Evolutionary conservation across 1,284 basidiomycete genomes (phyloP).

Genomic region (Sporisorium iseilematis-ciliati): DNA sequence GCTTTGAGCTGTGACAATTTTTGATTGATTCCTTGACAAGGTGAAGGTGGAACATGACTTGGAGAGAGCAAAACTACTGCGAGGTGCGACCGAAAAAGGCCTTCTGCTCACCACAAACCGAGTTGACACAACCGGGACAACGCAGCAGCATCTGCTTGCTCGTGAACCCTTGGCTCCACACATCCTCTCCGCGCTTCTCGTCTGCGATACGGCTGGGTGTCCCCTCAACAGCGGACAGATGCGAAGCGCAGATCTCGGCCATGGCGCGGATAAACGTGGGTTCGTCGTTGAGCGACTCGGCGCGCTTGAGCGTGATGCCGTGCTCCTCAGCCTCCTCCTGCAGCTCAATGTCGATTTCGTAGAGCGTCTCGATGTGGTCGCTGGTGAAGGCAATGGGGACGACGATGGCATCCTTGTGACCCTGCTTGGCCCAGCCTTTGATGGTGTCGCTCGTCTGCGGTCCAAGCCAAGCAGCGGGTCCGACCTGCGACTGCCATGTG

Average conservation of each 20-base stretch:
- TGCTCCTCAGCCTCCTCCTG: constrained; percentile 82
- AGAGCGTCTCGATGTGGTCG: constrained; percentile 99
- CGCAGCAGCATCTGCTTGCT: constrained; percentile 86
- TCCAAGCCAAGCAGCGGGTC: constrained; percentile 97
- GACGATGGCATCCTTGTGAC: constrained; percentile 86
- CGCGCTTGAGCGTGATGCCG: constrained; percentile 90
- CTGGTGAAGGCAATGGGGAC: constrained; percentile 98
- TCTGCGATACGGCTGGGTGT: constrained; percentile 32
- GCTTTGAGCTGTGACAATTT: neutral
- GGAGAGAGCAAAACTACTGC: constrained; percentile 6
- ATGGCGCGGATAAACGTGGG: constrained; percentile 96
- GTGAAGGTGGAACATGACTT: neutral
- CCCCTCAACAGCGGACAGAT: constrained; percentile 73
- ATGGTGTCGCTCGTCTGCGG: constrained; percentile 93
- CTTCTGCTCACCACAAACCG: constrained; percentile 87
- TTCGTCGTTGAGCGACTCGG: constrained; percentile 96
- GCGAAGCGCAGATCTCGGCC: constrained; percentile 88
- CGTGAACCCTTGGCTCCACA: constrained; percentile 71
- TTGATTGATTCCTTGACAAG: neutral
- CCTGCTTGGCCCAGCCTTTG: constrained; percentile 89
- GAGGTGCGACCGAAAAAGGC: constrained; percentile 77
- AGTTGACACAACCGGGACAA: constrained; percentile 93
- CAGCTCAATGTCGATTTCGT: constrained; percentile 95
- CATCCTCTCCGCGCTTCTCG: constrained; percentile 42
- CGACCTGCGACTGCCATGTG: constrained; percentile 98